Evolutionary conservation across 768 basidiomycete species (phyloP), one percentile per base, ranked within the genome.

Genomic region (Filobasidium floriforme): DNA sequence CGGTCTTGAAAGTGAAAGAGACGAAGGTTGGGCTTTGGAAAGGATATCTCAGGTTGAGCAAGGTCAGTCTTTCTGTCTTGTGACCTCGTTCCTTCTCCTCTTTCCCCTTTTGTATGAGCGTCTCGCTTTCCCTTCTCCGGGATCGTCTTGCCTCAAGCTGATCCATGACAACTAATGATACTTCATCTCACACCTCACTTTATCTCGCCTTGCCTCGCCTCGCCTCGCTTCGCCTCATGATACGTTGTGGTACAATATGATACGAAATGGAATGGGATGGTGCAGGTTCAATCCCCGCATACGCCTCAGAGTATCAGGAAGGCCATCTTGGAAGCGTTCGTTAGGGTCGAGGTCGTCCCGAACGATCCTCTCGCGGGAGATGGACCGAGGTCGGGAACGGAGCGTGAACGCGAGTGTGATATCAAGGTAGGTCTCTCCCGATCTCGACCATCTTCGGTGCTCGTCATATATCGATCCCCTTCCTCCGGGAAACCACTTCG

Each of bases 31-130:
- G 49, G 4, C 6, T 65, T n/a, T 65, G 64, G 64, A 65, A 65
- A 46, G 64, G 64, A 11, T 65, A 65, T 63, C 12, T n/a, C 18
- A 54, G 32, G 12, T 10, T 63, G 9, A 63, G 62, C 52, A 40
- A 63, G 28, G 62, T 63, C 6, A 63, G 51, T 57, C 29, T 18
- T 2, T 55, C 28, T 37, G 18, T 29, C 22, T 24, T 14, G 5
- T 14, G 5, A 2, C 5, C 18, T 49, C 46, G 46, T 22, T 49
- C 14, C 22, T 22, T 15, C 12, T 14, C 18, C 12, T 22, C 14
- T 6, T 9, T 37, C 9, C 32, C 32, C 32, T 37, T 37, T 37
- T n/a, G n/a, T n/a, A n/a, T n/a, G n/a, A n/a, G n/a, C n/a, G n/a
- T 10, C 10, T 44, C 43, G 43, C 43, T 44, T 44, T 44, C 43